A percentile compares a stretch with the other conserved stretches of the same genome.
Evolutionary conservation across 2,329 filamentous ascomycete genomes (phyloP).

Genomic region (Cladosporium oxysporum): DNA sequence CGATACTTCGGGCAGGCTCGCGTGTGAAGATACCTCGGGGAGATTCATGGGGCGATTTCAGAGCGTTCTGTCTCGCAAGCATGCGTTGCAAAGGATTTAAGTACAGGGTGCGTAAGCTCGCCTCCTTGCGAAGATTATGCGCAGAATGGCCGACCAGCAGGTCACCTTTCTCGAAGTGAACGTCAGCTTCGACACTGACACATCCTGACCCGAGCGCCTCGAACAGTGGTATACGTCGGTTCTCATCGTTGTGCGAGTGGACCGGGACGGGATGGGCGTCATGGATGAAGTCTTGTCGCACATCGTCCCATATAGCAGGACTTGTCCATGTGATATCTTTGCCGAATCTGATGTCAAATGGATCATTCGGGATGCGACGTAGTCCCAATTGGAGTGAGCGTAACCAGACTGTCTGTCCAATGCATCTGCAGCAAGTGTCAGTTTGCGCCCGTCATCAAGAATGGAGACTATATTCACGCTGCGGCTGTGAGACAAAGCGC

Average conservation of each 20-base stretch:
- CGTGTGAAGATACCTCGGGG: background rate
- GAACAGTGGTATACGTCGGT: constrained; percentile 56
- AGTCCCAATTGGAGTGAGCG: background rate
- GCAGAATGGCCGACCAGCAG: constrained; percentile 58
- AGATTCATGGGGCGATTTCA: background rate
- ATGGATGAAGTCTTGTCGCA: constrained; percentile 26
- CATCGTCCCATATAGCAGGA: background rate
- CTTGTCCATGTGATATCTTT: background rate
- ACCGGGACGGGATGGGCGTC: constrained; percentile 56
- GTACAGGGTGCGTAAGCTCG: constrained; percentile 55
- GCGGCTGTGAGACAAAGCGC: background rate
- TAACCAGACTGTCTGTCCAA: background rate
- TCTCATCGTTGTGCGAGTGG: constrained; percentile 63
- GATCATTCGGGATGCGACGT: background rate
- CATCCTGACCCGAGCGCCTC: constrained; percentile 58
- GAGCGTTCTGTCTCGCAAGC: constrained; percentile 41
- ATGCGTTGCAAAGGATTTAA: constrained; percentile 57
- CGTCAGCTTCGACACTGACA: constrained; percentile 58
- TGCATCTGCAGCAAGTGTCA: background rate
- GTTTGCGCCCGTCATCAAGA: background rate
- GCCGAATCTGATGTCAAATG: background rate
- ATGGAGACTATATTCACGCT: background rate
- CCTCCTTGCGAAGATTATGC: constrained; percentile 46
- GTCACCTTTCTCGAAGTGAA: constrained; percentile 53
- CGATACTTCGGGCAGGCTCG: background rate